phyloP scores from a whole-genome alignment of 352 stramenopile species.

The Plasmopara halstedii region DNA sequence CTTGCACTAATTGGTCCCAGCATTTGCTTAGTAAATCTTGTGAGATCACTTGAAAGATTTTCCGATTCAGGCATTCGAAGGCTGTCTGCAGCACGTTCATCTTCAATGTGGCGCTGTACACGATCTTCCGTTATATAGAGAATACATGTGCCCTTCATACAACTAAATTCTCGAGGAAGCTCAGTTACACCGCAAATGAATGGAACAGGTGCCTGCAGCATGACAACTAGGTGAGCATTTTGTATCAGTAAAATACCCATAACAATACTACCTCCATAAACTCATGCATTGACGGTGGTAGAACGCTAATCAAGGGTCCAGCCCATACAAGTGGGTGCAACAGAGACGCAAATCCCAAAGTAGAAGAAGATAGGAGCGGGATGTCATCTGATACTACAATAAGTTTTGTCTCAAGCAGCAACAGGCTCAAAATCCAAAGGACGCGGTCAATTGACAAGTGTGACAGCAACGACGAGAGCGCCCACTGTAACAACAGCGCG shows the following conservation, averaged over 20 bases:
- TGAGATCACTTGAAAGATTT: conserved; percentile 28
- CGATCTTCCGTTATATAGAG: conserved; percentile 26
- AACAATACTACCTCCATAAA: conserved; percentile 38
- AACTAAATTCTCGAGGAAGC: conserved; percentile 31
- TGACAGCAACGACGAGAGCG: conserved; percentile 28
- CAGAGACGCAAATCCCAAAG: conserved; percentile 32
- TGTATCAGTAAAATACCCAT: background rate
- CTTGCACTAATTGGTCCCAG: conserved; percentile 14
- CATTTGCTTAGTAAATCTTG: conserved; percentile 28
- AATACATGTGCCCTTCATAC: conserved; percentile 26
- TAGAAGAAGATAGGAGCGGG: conserved; percentile 32
- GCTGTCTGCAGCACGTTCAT: conserved; percentile 9
- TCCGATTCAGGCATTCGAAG: conserved; percentile 23
- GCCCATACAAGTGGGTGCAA: conserved; percentile 42
- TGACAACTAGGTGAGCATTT: background rate
- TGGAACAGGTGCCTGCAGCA: conserved; percentile 36
- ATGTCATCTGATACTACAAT: conserved; percentile 42
- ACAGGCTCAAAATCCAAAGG: conserved; percentile 32
- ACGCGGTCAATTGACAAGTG: conserved; percentile 31
- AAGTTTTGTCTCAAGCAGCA: conserved; percentile 48
- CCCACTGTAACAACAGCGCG: conserved; percentile 36
- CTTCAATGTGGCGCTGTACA: conserved; percentile 29
- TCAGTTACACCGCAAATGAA: conserved; percentile 44
- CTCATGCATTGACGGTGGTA: conserved; percentile 41
- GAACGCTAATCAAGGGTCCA: conserved; percentile 40